Conservation (phyloP, 257 asterid genomes). For the Scutellaria minor region DNA sequence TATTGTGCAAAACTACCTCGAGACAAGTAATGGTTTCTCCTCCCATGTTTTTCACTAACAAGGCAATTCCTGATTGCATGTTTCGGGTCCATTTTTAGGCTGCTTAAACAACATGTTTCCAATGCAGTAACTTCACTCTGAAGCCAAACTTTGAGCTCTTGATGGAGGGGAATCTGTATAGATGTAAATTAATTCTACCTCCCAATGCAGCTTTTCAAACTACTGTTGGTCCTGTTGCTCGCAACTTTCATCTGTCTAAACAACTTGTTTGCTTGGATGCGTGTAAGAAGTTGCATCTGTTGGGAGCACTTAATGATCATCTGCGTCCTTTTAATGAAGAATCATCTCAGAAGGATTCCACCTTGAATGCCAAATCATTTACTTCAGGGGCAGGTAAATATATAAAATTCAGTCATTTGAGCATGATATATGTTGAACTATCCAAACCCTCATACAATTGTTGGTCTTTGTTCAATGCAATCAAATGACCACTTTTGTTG, state of each 20-base stretch:
- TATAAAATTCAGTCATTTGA: not conserved
- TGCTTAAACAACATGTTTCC: constrained; percentile 16
- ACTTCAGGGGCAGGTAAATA: constrained; percentile 63
- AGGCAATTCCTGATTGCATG: constrained; percentile 10
- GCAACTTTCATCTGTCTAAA: constrained; percentile 52
- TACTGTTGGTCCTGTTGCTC: constrained; percentile 59
- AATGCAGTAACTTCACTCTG: constrained; percentile 53
- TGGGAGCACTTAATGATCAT: constrained; percentile 68
- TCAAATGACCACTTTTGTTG: constrained; percentile 9
- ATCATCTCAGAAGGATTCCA: constrained; percentile 45
- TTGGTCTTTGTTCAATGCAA: constrained; percentile 9
- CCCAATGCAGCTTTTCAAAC: constrained; percentile 75
- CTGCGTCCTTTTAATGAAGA: constrained; percentile 56
- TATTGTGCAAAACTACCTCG: constrained; percentile 73
- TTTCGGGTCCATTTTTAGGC: not conserved
- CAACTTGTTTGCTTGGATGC: constrained; percentile 89
- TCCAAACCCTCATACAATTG: not conserved
- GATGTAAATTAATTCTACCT: constrained; percentile 74
- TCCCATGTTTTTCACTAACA: not conserved
- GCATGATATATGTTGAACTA: not conserved
- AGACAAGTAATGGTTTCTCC: constrained; percentile 57
- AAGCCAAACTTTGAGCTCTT: constrained; percentile 61
- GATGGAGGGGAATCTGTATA: constrained; percentile 52
- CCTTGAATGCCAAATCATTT: constrained; percentile 36
- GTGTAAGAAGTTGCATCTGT: constrained; percentile 75